phyloP scores from a whole-genome alignment of 169 alveolate species.

The Cyclospora cayetanensis region DNA sequence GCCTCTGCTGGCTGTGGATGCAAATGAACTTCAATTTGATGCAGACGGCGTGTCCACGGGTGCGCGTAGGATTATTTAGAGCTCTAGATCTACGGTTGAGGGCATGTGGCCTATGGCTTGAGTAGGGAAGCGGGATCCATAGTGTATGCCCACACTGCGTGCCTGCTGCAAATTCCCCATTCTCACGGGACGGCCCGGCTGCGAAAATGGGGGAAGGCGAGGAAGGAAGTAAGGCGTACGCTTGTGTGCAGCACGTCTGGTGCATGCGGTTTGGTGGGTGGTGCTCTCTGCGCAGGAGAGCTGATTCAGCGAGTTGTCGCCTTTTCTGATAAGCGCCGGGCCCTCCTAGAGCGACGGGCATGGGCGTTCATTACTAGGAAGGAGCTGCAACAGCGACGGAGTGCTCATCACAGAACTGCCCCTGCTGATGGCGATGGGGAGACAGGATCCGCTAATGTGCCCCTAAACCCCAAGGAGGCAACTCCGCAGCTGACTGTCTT shows the following conservation, averaged over 20 bases:
- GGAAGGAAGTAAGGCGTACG: no score
- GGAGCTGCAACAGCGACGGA: constrained; percentile 10
- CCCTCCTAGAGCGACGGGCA: background rate
- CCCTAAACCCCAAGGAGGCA: background rate
- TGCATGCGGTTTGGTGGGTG: no score
- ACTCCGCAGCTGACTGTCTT: constrained; percentile 4
- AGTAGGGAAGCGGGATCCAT: no score
- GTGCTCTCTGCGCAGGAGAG: constrained; percentile 9
- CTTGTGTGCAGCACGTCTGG: no score
- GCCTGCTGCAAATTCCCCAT: no score
- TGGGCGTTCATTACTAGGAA: constrained; percentile 9
- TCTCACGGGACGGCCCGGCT: no score
- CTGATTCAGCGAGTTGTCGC: background rate
- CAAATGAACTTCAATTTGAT: background rate
- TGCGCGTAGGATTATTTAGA: constrained; percentile 44
- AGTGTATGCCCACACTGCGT: no score
- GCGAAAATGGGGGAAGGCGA: no score
- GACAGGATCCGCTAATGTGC: background rate
- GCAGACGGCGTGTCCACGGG: constrained; percentile 2
- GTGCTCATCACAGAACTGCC: constrained; percentile 5
- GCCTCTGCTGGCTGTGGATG: constrained; percentile 14
- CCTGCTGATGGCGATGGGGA: background rate
- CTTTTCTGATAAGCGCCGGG: constrained; percentile 9
- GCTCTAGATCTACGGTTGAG: constrained; percentile 42
- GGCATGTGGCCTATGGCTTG: constrained; percentile 19